These are phyloP conservation scores for Tolypocladium ovalisporum DNA, from an alignment of 2,329 filamentous ascomycete species.

Conservation along the genomic window DNA sequence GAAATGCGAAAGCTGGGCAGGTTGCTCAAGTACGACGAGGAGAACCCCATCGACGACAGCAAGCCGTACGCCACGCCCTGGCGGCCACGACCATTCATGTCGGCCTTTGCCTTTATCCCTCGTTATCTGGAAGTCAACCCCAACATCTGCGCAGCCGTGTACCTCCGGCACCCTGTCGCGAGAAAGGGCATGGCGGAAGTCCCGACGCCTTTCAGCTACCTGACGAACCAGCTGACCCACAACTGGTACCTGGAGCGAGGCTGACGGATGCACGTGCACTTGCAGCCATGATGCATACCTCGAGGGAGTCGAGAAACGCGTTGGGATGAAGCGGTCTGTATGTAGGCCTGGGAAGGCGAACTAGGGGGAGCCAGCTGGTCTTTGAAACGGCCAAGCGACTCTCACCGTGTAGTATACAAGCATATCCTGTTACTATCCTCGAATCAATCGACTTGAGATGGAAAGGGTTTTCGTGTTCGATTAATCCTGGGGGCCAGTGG, in stretches of 20 bases:
- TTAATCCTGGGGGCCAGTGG: not conserved
- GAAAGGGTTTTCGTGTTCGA: no score
- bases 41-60: conserved; percentile 63
- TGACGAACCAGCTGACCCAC: conserved; percentile 71
- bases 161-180: conserved; percentile 86
- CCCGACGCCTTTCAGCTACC: conserved; percentile 66
- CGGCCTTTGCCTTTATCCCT: conserved; percentile 88
- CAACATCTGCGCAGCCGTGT: conserved; percentile 90
- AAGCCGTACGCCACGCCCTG: conserved; percentile 92
- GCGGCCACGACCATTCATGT: conserved; percentile 78
- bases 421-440: not conserved
- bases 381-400: not conserved
- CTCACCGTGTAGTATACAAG: not conserved
- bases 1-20: conserved; percentile 43
- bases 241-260: conserved; percentile 87
- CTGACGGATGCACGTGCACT: conserved; percentile 28
- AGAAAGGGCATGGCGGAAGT: conserved; percentile 71
- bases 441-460: not conserved
- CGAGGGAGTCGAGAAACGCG: not conserved
- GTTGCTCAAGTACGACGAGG: conserved; percentile 51
- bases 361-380: not conserved
- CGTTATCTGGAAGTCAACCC: conserved; percentile 96
- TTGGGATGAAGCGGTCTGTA: not conserved
- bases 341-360: not conserved
- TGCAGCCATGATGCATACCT: not conserved